Evolutionary conservation across 2,329 filamentous ascomycete genomes (phyloP), one percentile per base, ranked within the genome.

Genomic region (Diaporthe destruens): DNA sequence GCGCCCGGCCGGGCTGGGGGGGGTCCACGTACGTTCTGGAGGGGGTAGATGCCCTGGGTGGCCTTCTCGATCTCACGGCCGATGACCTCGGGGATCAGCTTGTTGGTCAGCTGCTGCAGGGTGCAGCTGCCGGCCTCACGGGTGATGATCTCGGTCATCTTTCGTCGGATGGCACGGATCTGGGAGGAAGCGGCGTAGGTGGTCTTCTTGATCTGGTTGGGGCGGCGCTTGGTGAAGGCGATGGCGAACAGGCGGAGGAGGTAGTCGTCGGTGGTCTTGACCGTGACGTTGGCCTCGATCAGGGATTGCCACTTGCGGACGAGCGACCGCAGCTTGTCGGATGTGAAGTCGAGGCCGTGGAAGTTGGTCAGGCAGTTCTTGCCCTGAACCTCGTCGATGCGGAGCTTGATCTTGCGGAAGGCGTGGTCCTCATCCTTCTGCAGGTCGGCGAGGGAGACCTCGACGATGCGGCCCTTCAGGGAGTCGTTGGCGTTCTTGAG

Each of bases 361-460:
- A 99, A 99, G 92, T 98, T 98, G 90, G 96, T 98, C 87, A 99
- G 89, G 90, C 96, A 98, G 93, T 98, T 98, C 92, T 98, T 98
- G 90, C 96, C 96, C 89, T 99, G 96, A 77, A 99, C 92, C 89
- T 99, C 96, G 84, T 99, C 96, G 81, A 98, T 94, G 79, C 96
- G 92, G 84, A 99, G 95, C 91, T 97, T 98, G 85, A 99, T 90
- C 91, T 99, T 99, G 89, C 96, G 96, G 94, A 98, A 99, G 75
- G 96, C 91, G 87, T 99, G 96, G 88, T 98, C 96, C 90, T 99
- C 96, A 85, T 99, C 96, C 89, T 98, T 98, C 89, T 99, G 96
- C 78, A 99, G 92, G 87, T 99, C 96, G 84, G 96, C 96, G 82
- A 99, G 93, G 78, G 96, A 98, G 79, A 98, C 96, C 90, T 99